Conservation (phyloP, 2,329 filamentous ascomycete species). For the Fonsecaea pugnacius region DNA sequence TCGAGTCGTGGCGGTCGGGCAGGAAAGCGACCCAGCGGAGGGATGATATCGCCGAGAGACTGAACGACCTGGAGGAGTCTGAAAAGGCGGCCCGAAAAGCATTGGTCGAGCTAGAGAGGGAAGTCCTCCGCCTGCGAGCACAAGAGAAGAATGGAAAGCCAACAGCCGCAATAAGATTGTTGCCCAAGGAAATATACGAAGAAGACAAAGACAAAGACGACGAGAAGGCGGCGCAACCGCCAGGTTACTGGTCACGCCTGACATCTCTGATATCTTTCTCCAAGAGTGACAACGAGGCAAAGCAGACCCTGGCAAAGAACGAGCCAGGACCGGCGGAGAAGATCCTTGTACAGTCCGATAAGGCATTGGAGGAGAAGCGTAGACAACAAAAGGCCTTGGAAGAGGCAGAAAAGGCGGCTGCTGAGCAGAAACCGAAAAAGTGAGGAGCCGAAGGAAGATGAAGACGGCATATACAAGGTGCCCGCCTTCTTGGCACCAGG, state of each 20-base stretch:
- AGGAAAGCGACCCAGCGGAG: slow-evolving; percentile 64
- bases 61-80: slow-evolving; percentile 62
- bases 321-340: slow-evolving; percentile 36
- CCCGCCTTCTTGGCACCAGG: slow-evolving; percentile 11
- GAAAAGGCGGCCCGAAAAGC: slow-evolving; percentile 48
- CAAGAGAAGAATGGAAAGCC: slow-evolving; percentile 41
- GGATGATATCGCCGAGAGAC: slow-evolving; percentile 63
- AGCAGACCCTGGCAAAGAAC: slow-evolving; percentile 40
- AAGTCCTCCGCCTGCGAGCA: slow-evolving; percentile 48
- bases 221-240: slow-evolving; percentile 36
- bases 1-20: slow-evolving; percentile 65
- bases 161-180: slow-evolving; percentile 42
- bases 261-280: slow-evolving; percentile 42
- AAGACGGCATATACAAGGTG: not conserved
- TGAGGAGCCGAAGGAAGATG: slow-evolving; percentile 5
- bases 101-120: slow-evolving; percentile 52
- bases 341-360: slow-evolving; percentile 41
- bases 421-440: slow-evolving; percentile 15
- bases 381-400: slow-evolving; percentile 35
- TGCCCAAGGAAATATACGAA: slow-evolving; percentile 49
- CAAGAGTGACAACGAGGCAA: slow-evolving; percentile 42
- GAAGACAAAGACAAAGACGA: slow-evolving; percentile 39
- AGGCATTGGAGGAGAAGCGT: slow-evolving; percentile 38
- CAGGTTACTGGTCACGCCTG: slow-evolving; percentile 44
- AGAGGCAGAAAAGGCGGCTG: slow-evolving; percentile 8